phyloP scores from a whole-genome alignment of 2,329 filamentous ascomycete genomes.

The Sarocladiaceae sp. region DNA sequence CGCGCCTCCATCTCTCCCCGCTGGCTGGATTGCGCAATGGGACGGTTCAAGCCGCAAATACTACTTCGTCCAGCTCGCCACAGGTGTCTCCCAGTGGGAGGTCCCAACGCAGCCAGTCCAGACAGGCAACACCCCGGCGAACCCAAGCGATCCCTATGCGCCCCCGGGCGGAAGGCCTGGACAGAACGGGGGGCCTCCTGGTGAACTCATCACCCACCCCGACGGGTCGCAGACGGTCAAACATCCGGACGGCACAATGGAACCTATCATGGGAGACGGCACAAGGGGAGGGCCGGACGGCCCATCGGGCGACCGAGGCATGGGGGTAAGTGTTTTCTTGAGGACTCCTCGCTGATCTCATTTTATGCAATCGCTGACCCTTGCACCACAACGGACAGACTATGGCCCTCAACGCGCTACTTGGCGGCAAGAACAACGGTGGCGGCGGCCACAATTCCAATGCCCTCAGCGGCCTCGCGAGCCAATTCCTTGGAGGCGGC shows the following conservation, averaged over 20 bases:
- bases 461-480: constrained; percentile 38
- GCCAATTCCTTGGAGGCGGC: constrained; percentile 38
- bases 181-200: constrained; percentile 6
- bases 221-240: constrained; percentile 57
- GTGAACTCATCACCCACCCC: constrained; percentile 54
- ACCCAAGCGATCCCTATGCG: constrained; percentile 53
- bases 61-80: constrained; percentile 67
- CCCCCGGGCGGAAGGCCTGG: constrained; percentile 28
- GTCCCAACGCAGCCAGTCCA: constrained; percentile 59
- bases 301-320: constrained; percentile 51
- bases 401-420: constrained; percentile 55
- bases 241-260: constrained; percentile 54
- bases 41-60: constrained; percentile 58
- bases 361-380: background rate
- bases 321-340: constrained; percentile 49
- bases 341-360: background rate
- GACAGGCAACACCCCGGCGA: constrained; percentile 52
- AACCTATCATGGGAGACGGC: constrained; percentile 49
- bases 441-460: constrained; percentile 12
- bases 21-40: constrained; percentile 67
- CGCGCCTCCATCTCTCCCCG: constrained; percentile 53
- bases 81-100: constrained; percentile 69
- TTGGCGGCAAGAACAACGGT: constrained; percentile 38
- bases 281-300: constrained; percentile 45
- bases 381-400: constrained; percentile 33